phyloP scores from a whole-genome alignment of 192 early-diverging fungal species.

The Allomyces macrogynus region DNA sequence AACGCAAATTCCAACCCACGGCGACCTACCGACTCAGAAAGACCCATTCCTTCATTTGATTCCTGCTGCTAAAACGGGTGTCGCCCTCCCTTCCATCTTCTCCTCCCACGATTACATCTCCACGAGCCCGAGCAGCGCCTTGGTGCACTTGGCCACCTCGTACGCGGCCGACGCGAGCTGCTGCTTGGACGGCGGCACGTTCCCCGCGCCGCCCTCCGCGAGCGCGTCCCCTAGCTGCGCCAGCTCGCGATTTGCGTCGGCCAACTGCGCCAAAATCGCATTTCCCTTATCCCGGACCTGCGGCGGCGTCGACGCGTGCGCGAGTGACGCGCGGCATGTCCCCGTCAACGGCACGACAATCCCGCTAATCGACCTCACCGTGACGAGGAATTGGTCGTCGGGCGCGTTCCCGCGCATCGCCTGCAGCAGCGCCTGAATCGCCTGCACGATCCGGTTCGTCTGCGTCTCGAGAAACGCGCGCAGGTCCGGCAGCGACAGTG shows the following conservation, averaged over 20 bases:
- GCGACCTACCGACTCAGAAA: no score
- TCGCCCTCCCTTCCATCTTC: no score
- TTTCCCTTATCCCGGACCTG: conserved; percentile 25
- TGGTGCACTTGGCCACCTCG: conserved; percentile 78
- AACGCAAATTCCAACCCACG: no score
- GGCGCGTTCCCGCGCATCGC: conserved; percentile 29
- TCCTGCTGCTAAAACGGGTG: no score
- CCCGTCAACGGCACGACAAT: conserved; percentile 35
- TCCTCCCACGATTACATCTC: conserved; percentile 7
- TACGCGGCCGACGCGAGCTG: conserved; percentile 60
- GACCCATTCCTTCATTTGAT: no score
- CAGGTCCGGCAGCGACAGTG: conserved; percentile 24
- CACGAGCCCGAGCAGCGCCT: conserved; percentile 57
- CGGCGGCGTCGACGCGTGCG: conserved; percentile 9
- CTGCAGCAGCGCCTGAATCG: conserved; percentile 49
- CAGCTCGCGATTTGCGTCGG: conserved; percentile 24
- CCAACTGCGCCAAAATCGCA: conserved; percentile 36
- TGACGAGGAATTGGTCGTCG: conserved; percentile 29
- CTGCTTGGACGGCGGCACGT: conserved; percentile 55
- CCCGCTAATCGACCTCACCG: conserved; percentile 28
- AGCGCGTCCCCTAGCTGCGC: conserved; percentile 34
- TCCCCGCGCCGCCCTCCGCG: conserved; percentile 15
- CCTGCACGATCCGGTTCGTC: conserved; percentile 54
- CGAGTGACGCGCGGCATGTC: conserved; percentile 25
- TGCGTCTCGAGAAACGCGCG: conserved; percentile 44